Conservation (phyloP, 2,329 filamentous ascomycete species). For the Penicillium sp. region DNA sequence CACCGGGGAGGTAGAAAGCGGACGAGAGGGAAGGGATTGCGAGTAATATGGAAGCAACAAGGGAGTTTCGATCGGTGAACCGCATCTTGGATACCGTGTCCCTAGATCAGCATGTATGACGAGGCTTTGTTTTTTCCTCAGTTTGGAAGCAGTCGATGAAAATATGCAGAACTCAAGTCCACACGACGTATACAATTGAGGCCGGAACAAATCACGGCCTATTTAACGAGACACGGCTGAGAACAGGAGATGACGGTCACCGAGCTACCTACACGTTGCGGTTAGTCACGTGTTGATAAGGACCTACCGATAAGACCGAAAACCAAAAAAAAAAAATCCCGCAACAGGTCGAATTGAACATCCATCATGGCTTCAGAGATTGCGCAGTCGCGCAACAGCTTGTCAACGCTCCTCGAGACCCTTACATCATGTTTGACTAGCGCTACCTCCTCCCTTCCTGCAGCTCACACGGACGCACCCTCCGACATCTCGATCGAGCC, state of each 20-base stretch:
- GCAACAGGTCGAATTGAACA: not conserved
- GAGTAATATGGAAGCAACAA: constrained; percentile 33
- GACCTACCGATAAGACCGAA: constrained; percentile 9
- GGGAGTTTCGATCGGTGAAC: constrained; percentile 30
- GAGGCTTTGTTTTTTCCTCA: not conserved
- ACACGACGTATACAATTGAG: not conserved
- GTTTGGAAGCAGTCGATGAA: not conserved
- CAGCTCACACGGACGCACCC: constrained; percentile 26
- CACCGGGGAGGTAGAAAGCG: constrained; percentile 94
- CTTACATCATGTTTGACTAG: constrained; percentile 37
- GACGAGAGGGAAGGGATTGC: constrained; percentile 43
- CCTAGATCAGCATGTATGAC: constrained; percentile 12
- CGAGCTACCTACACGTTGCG: constrained; percentile 7
- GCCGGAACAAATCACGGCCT: not conserved
- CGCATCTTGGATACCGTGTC: constrained; percentile 34
- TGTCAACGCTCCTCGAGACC: constrained; percentile 35
- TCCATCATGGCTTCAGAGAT: constrained; percentile 27
- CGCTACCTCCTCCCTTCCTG: constrained; percentile 38
- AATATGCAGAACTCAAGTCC: not conserved
- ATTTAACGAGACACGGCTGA: not conserved
- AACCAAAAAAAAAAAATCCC: constrained; percentile 6
- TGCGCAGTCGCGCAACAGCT: constrained; percentile 23
- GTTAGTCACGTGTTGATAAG: constrained; percentile 1
- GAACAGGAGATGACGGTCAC: constrained; percentile 6
- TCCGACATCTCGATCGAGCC: constrained; percentile 71